Evolutionary conservation across 345 rosid species (phyloP).

Genomic region (Odontarrhena argentea): DNA sequence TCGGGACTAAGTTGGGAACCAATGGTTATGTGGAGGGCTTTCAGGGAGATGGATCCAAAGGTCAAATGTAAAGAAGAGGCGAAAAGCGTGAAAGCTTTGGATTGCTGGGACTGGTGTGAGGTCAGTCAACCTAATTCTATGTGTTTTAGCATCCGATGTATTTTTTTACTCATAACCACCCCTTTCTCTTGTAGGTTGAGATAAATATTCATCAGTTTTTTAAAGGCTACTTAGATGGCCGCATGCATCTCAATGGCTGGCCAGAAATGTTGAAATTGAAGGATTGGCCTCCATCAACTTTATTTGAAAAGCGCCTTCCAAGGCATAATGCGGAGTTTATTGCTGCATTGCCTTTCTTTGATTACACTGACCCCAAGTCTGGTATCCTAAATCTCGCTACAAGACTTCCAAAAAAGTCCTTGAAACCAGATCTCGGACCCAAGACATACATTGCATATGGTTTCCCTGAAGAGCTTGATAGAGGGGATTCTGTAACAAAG

Average conservation of each 20-base stretch:
- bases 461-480: slow-evolving; percentile 63
- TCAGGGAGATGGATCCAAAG: slow-evolving; percentile 51
- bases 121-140: slow-evolving; percentile 29
- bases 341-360: slow-evolving; percentile 67
- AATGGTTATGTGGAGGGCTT: slow-evolving; percentile 87
- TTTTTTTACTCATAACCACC: slow-evolving; percentile 14
- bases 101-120: slow-evolving; percentile 62
- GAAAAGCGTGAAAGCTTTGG: slow-evolving; percentile 49
- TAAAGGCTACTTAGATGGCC: slow-evolving; percentile 53
- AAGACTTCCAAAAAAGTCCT: slow-evolving; percentile 51
- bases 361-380: slow-evolving; percentile 62
- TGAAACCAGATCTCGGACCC: slow-evolving; percentile 90
- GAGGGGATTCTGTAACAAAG: slow-evolving; percentile 85
- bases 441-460: slow-evolving; percentile 85
- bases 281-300: slow-evolving; percentile 83
- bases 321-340: slow-evolving; percentile 65
- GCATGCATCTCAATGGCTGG: slow-evolving; percentile 38
- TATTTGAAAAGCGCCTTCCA: slow-evolving; percentile 59
- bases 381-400: slow-evolving; percentile 65
- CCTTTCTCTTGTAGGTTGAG: slow-evolving; percentile 49
- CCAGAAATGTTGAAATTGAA: slow-evolving; percentile 71
- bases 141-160: neutral
- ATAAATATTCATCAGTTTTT: slow-evolving; percentile 69
- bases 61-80: slow-evolving; percentile 28
- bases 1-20: slow-evolving; percentile 91